Evolutionary conservation across 2,329 filamentous ascomycete species (phyloP), one percentile per base, ranked within the genome.

Genomic region (Talaromyces marneffei): DNA sequence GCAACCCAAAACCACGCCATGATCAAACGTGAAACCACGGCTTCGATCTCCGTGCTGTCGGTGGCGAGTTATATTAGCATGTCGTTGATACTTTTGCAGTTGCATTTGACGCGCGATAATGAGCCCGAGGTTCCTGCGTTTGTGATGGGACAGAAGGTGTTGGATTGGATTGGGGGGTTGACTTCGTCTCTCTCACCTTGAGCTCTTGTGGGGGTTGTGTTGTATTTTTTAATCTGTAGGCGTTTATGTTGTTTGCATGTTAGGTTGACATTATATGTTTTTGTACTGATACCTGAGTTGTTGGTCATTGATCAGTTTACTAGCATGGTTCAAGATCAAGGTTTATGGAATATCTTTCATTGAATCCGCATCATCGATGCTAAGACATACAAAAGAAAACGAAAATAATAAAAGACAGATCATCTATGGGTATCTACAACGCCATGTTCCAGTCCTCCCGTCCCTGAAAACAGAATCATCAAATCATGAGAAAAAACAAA

Each of bases 11-110:
- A 88, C 67, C 89, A 89, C 70, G 88, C 91, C 71, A 90, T 87
- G 69, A 92, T 92, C 68, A 85, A 87, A 69, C 90, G 89, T 70
- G 89, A 91, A 77, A 92, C 89, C 0, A 86, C 86, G 52, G 88
- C 88, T 9, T 90, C 88, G n/a, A 83, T 92, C 65, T 86, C 87
- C 66, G 86, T 91, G 65, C 90, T 92, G 71, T 90, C 87, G 57
- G 85, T 89, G 64, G 87, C 88, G 39, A 89, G 86, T 75, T 91
- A 90, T 75, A 82, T 90, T 68, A 90, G 85, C 75, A 89, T 92
- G 86, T 82, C 86, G 58, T 83, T 83, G 10, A 75, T 92, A 56
- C 79, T 92, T 20, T 75, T 85, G 9, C 86, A 91, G 70, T 80
- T 89, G 59, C 86, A 91, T 71, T 74, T 83, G 60, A 83, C 82